Evolutionary conservation across 2,329 filamentous ascomycete genomes (phyloP).

Genomic region (Trichoderma arundinaceum): DNA sequence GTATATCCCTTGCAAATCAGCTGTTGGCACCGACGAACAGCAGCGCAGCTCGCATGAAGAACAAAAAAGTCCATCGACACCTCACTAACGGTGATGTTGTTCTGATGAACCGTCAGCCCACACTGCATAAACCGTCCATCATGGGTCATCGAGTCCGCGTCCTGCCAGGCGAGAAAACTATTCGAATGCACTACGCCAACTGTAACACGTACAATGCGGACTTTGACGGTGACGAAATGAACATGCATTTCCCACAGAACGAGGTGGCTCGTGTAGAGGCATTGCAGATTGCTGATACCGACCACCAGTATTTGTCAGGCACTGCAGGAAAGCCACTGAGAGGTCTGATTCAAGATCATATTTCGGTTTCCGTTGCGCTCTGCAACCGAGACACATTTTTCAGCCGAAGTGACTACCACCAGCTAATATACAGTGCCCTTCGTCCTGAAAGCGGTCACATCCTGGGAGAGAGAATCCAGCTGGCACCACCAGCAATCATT

Average conservation of each 20-base stretch:
- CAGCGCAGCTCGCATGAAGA: slow-evolving; percentile 74
- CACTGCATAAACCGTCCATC: slow-evolving; percentile 97
- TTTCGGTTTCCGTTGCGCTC: slow-evolving; percentile 90
- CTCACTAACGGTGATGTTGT: slow-evolving; percentile 96
- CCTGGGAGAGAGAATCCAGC: slow-evolving; percentile 78
- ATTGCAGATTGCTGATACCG: slow-evolving; percentile 90
- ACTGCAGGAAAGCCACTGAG: slow-evolving; percentile 92
- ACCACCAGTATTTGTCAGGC: slow-evolving; percentile 94
- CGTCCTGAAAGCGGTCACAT: slow-evolving; percentile 91
- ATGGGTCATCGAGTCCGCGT: slow-evolving; percentile 97
- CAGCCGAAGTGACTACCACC: slow-evolving; percentile 83
- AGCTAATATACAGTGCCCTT: slow-evolving; percentile 88
- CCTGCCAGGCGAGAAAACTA: slow-evolving; percentile 90
- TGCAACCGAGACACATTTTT: slow-evolving; percentile 94
- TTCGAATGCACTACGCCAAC: slow-evolving; percentile 99
- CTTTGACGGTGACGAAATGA: slow-evolving; percentile 99
- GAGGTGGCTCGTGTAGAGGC: slow-evolving; percentile 93
- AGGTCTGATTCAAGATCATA: slow-evolving; percentile 97
- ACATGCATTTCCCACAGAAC: slow-evolving; percentile 99
- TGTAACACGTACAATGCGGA: slow-evolving; percentile 99
- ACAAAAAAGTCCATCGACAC: slow-evolving; percentile 97
- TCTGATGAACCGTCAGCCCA: slow-evolving; percentile 98
- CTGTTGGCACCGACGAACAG: slow-evolving; percentile 83
- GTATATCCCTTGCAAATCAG: slow-evolving; percentile 88
- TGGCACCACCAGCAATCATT: slow-evolving; percentile 79